Evolutionary conservation across 108 stramenopile genomes (phyloP).

Genomic region (Pseudonitzschia multiseries): DNA sequence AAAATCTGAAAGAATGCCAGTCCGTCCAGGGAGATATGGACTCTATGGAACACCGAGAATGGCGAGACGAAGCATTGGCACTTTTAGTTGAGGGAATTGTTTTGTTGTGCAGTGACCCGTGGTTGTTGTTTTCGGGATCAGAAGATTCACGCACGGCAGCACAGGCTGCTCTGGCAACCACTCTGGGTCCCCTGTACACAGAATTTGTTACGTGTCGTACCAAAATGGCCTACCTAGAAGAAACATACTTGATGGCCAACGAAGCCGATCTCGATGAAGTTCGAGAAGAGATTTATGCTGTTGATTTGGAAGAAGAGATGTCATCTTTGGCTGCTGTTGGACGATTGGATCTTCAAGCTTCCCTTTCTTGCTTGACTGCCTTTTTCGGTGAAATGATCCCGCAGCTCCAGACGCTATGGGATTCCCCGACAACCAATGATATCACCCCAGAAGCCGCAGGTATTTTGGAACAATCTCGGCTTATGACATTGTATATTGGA

Average conservation of each 20-base stretch:
- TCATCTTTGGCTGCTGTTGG: conserved; percentile 61
- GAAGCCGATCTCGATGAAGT: conserved; percentile 79
- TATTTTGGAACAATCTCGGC: conserved; percentile 79
- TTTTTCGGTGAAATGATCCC: conserved; percentile 59
- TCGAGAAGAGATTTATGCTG: conserved; percentile 73
- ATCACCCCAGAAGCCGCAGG: conserved; percentile 73
- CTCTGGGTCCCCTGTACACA: conserved; percentile 68
- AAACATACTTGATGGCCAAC: conserved; percentile 59
- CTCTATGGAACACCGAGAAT: conserved; percentile 61
- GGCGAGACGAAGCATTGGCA: conserved; percentile 69
- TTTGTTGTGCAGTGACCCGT: conserved; percentile 71
- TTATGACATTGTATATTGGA: conserved; percentile 64
- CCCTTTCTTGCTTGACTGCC: conserved; percentile 53
- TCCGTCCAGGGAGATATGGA: conserved; percentile 66
- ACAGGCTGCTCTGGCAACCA: conserved; percentile 44
- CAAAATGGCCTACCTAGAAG: conserved; percentile 74
- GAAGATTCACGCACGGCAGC: conserved; percentile 45
- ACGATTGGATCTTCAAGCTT: conserved; percentile 55
- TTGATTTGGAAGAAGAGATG: conserved; percentile 80
- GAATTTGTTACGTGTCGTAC: conserved; percentile 61
- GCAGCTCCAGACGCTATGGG: conserved; percentile 58
- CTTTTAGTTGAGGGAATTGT: conserved; percentile 68
- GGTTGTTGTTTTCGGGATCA: conserved; percentile 64
- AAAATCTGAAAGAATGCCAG: conserved; percentile 64
- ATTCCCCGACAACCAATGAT: conserved; percentile 21